A percentile compares a stretch with the other conserved stretches of the same genome.
These are phyloP conservation scores for Dunaliella sp. DNA, from an alignment of 139 green algal genomes.

Conservation along the genomic window DNA sequence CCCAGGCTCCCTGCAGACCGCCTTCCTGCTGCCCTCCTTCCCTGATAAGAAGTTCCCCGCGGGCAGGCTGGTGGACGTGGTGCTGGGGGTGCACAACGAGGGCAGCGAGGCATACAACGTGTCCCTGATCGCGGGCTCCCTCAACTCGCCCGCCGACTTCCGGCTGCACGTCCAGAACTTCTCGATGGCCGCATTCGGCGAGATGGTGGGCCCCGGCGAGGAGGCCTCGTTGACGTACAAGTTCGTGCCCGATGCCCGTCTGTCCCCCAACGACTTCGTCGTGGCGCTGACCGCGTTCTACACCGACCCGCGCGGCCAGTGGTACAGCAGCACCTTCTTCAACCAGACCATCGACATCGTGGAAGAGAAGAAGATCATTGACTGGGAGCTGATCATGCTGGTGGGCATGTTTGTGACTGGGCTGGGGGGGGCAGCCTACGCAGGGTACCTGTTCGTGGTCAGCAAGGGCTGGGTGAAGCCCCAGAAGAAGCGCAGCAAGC, in stretches of 20 bases:
- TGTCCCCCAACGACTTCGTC: conserved; percentile 48
- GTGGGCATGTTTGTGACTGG: conserved; percentile 41
- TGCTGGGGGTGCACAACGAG: conserved; percentile 64
- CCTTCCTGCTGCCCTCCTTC: conserved; percentile 34
- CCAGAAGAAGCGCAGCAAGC: conserved; percentile 17
- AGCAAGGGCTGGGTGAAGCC: conserved; percentile 19
- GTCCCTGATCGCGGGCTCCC: conserved; percentile 60
- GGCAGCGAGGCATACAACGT: conserved; percentile 61
- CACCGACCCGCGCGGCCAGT: conserved; percentile 17
- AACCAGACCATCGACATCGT: conserved; percentile 70
- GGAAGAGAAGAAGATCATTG: conserved; percentile 56
- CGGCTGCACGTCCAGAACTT: conserved; percentile 72
- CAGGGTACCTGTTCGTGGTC: neutral
- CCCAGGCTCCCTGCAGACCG: conserved; percentile 28
- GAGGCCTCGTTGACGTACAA: conserved; percentile 66
- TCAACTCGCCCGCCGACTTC: conserved; percentile 65
- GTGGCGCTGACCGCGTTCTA: conserved; percentile 60
- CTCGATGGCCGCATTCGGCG: conserved; percentile 42
- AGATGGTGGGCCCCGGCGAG: conserved; percentile 41
- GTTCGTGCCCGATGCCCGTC: conserved; percentile 53
- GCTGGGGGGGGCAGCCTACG: conserved; percentile 21
- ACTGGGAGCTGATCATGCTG: conserved; percentile 66
- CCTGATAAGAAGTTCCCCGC: conserved; percentile 35
- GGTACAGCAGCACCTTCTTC: conserved; percentile 64
- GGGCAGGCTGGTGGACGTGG: conserved; percentile 40